Conservation (phyloP, 2,329 filamentous ascomycete species). For the Chrysoporthe cubensis region DNA sequence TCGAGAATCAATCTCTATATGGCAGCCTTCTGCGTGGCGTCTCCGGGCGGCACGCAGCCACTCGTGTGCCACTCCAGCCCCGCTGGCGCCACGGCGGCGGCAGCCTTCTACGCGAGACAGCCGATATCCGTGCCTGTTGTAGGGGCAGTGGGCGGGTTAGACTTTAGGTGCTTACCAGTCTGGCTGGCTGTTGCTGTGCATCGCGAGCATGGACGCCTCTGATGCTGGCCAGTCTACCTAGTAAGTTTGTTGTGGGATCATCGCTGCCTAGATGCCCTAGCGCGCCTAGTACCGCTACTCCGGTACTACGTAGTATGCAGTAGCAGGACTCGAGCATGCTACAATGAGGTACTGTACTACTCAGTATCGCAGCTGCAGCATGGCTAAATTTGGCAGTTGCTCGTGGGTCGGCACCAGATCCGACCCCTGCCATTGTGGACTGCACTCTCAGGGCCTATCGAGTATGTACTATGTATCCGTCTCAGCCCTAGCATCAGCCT, state of each 20-base stretch:
- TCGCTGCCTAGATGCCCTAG: not conserved
- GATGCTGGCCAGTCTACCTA: not conserved
- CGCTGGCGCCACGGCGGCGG: not conserved
- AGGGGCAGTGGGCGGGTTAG: no score
- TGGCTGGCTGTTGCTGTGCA: no score
- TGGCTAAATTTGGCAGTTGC: conserved; percentile 6
- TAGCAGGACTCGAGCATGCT: no score
- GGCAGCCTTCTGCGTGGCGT: no score
- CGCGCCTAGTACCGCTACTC: no score
- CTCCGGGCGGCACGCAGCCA: not conserved
- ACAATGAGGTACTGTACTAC: no score
- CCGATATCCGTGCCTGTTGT: not conserved
- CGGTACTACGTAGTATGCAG: no score
- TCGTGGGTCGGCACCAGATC: not conserved
- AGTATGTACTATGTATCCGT: not conserved
- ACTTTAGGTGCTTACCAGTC: no score
- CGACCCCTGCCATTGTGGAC: not conserved
- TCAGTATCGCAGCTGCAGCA: not conserved
- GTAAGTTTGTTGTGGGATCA: not conserved
- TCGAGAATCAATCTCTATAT: no score
- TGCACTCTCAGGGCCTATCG: not conserved
- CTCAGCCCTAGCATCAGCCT: not conserved
- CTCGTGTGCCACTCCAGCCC: not conserved
- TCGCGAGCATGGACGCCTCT: no score
- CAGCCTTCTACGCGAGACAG: not conserved